Base-by-base conservation (phyloP, 2,329 filamentous ascomycete genomes). In the Talaromyces sp. region DNA sequence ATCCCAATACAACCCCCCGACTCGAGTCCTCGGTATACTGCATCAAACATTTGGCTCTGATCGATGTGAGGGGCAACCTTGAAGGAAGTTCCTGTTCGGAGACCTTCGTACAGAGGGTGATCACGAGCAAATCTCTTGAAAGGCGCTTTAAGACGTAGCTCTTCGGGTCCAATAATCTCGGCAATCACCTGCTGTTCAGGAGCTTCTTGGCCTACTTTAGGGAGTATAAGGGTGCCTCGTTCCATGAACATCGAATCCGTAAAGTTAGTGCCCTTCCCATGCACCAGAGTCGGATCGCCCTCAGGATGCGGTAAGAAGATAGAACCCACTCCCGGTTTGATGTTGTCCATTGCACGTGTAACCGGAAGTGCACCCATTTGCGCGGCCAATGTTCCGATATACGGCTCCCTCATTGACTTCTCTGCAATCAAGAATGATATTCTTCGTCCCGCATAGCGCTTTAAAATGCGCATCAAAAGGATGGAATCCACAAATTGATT, bases 401-500 rank as follows among this genome's bases (percentile, higher is more conserved):
- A 96, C 70, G 77, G 84, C 66, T 93, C 86, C 67, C 90, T 86
- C 77, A 97, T 95, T 2, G 92, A 97, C 73, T 97, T 97, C 66
- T 95, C 92, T 17, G 94, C 94, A 61, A 96, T 94, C 51, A 99
- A 84, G 69, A 96, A 92, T 55, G 91, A 91, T 59, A 96, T 90
- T 54, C 94, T 89, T 64, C 94, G 89, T 64, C 88, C 86, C 56
- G 91, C 89, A 77, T 97, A 92, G 69, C 84, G 87, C 63, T 90
- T 89, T 57, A 97, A 84, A 11, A 91, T 91, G 64, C 92, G 88
- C 84, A 96, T 95, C 55, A 99, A 82, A 64, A 97, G 88, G 55
- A 99, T 83, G 54, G 91, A 93, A 70, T 99, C 94, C 69, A 97
- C 92, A 66, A 99, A 99, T 87, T 96, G 91, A 73, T 99, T 99